Evolutionary conservation across 2,329 filamentous ascomycete species (phyloP).

Genomic region (Sphaerulina populicola): DNA sequence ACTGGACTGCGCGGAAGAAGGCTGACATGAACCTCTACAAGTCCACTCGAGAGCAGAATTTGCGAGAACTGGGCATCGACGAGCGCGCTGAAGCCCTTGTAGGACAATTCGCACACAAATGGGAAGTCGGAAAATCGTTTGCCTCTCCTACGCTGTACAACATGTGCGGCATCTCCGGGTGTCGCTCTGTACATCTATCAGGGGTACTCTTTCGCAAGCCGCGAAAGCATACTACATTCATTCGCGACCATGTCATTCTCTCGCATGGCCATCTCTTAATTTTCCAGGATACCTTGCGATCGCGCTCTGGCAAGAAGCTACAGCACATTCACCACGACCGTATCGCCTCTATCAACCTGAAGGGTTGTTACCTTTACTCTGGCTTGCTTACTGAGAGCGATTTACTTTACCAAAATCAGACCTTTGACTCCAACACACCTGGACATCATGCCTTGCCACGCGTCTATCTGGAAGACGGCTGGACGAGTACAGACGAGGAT

Average conservation of each 20-base stretch:
- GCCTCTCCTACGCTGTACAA: slow-evolving; percentile 60
- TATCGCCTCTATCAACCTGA: slow-evolving; percentile 51
- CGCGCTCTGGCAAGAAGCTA: slow-evolving; percentile 47
- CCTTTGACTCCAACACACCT: slow-evolving; percentile 55
- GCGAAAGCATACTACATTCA: slow-evolving; percentile 54
- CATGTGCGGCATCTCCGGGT: slow-evolving; percentile 56
- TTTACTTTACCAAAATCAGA: slow-evolving; percentile 55
- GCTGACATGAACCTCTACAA: slow-evolving; percentile 53
- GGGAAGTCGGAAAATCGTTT: slow-evolving; percentile 57
- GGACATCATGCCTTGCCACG: slow-evolving; percentile 52
- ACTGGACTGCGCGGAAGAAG: slow-evolving; percentile 52
- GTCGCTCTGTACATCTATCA: slow-evolving; percentile 54
- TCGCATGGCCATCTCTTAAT: slow-evolving; percentile 53
- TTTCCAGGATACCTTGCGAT: slow-evolving; percentile 53
- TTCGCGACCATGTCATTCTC: slow-evolving; percentile 53
- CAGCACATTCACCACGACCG: slow-evolving; percentile 55
- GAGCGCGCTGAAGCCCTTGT: slow-evolving; percentile 57
- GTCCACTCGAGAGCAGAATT: slow-evolving; percentile 49
- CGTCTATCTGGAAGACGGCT: slow-evolving; percentile 53
- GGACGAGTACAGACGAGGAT: slow-evolving; percentile 56
- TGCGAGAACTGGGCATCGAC: slow-evolving; percentile 54
- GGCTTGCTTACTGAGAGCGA: slow-evolving; percentile 56
- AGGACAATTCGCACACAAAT: slow-evolving; percentile 59
- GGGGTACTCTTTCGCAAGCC: slow-evolving; percentile 58
- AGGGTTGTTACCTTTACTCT: slow-evolving; percentile 58